These are phyloP conservation scores for Bauhinia variegata DNA, from an alignment of 306 rosid genomes.

Conservation along the genomic window DNA sequence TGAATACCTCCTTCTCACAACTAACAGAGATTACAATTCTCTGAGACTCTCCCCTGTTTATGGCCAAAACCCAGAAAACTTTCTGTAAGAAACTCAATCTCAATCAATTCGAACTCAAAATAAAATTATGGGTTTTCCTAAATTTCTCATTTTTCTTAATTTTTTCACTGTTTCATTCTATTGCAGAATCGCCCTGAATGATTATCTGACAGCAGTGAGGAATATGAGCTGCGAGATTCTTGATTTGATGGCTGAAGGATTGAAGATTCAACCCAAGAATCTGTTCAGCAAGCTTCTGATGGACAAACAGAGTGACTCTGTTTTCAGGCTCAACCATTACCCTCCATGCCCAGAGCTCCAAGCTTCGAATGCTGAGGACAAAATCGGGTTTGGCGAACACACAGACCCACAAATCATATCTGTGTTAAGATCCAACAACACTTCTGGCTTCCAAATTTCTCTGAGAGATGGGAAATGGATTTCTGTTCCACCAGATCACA, in stretches of 20 bases:
- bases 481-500: constrained; percentile 88
- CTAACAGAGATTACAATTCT: constrained; percentile 52
- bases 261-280: constrained; percentile 65
- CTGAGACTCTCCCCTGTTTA: constrained; percentile 36
- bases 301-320: constrained; percentile 90
- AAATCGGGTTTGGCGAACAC: constrained; percentile 96
- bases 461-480: constrained; percentile 81
- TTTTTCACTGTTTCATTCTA: not conserved
- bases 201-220: constrained; percentile 59
- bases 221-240: constrained; percentile 83
- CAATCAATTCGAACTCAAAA: not conserved
- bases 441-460: constrained; percentile 86
- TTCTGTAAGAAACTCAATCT: constrained; percentile 52
- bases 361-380: constrained; percentile 44
- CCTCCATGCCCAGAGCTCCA: constrained; percentile 80
- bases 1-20: constrained; percentile 77
- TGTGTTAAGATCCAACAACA: constrained; percentile 83
- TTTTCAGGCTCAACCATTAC: constrained; percentile 83
- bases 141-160: not conserved
- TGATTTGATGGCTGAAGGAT: constrained; percentile 89
- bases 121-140: not conserved
- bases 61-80: constrained; percentile 53
- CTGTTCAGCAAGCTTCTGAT: constrained; percentile 73
- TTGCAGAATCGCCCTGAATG: constrained; percentile 63
- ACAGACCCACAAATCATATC: constrained; percentile 99